Evolutionary conservation across 352 stramenopile genomes (phyloP).

Genomic region (Aphanomyces astaci): DNA sequence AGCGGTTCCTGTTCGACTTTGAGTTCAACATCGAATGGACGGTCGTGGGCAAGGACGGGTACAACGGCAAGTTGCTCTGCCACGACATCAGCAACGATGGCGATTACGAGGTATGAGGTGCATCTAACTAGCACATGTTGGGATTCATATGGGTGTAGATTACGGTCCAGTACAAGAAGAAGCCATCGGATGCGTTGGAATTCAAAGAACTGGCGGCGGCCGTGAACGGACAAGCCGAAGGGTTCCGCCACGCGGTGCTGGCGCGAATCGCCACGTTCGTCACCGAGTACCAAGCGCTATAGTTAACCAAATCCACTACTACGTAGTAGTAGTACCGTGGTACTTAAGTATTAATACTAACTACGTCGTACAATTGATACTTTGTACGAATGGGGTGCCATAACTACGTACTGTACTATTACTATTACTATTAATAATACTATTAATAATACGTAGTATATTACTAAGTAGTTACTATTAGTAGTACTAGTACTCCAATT

Average conservation of each 20-base stretch:
- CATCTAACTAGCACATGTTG: background rate
- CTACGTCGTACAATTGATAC: too few relatives aligned
- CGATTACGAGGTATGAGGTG: conserved; percentile 61
- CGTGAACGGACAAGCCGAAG: background rate
- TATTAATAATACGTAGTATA: too few relatives aligned
- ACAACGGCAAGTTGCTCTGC: conserved; percentile 63
- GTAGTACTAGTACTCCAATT: too few relatives aligned
- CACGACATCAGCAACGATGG: conserved; percentile 84
- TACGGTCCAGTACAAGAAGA: conserved; percentile 37
- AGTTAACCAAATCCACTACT: too few relatives aligned
- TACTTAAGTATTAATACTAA: too few relatives aligned
- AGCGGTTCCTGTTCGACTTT: conserved; percentile 84
- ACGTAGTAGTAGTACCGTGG: too few relatives aligned
- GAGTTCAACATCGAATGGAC: conserved; percentile 66
- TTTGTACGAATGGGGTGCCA: too few relatives aligned
- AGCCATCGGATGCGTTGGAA: conserved; percentile 34
- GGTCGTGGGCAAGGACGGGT: conserved; percentile 35
- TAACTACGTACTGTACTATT: too few relatives aligned
- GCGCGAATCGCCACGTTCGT: background rate
- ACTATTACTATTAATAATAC: too few relatives aligned
- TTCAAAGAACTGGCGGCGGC: background rate
- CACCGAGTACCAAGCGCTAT: background rate
- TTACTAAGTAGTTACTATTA: too few relatives aligned
- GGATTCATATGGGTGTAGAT: background rate
- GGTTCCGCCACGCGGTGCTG: background rate